Conservation (phyloP, 495 filamentous ascomycete genomes). For the Aspergillus diversus region DNA sequence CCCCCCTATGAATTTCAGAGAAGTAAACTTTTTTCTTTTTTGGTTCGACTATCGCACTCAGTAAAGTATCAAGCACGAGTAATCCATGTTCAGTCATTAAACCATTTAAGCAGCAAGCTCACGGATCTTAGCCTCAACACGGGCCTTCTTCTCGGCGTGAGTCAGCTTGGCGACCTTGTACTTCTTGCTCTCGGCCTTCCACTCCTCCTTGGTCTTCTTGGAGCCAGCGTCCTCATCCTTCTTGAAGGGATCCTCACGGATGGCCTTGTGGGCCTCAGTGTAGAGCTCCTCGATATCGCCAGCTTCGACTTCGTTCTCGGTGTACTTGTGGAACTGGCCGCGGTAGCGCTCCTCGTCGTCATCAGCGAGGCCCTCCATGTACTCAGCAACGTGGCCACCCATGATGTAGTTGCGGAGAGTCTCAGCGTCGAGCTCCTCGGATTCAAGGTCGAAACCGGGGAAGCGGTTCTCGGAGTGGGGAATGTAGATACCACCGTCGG, state of each 20-base stretch:
- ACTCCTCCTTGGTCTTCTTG: constrained; percentile 96
- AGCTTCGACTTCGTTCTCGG: constrained; percentile 94
- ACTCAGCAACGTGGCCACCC: constrained; percentile 97
- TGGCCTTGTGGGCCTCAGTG: constrained; percentile 89
- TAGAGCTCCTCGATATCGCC: constrained; percentile 98
- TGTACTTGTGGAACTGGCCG: constrained; percentile 95
- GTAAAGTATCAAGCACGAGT: constrained; percentile 29
- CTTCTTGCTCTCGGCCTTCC: constrained; percentile 95
- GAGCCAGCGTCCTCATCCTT: constrained; percentile 75
- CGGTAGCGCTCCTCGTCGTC: constrained; percentile 99
- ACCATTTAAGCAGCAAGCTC: constrained; percentile 51
- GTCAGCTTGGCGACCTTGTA: constrained; percentile 74
- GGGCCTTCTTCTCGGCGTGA: constrained; percentile 75
- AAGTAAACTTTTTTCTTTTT: constrained; percentile 27
- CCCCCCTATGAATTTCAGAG: constrained; percentile 21
- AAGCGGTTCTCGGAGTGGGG: constrained; percentile 99
- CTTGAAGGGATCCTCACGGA: constrained; percentile 98
- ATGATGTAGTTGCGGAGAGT: constrained; percentile 98
- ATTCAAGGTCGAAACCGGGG: constrained; percentile 96
- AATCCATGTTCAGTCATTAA: constrained; percentile 17
- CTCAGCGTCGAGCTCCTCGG: constrained; percentile 96
- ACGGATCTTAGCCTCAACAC: constrained; percentile 87
- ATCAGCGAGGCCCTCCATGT: constrained; percentile 99
- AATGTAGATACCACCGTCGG: constrained; percentile 94
- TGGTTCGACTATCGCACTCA: constrained; percentile 34